Base-by-base conservation (phyloP, 192 early-diverging fungal genomes). In the Endogone sp. region DNA sequence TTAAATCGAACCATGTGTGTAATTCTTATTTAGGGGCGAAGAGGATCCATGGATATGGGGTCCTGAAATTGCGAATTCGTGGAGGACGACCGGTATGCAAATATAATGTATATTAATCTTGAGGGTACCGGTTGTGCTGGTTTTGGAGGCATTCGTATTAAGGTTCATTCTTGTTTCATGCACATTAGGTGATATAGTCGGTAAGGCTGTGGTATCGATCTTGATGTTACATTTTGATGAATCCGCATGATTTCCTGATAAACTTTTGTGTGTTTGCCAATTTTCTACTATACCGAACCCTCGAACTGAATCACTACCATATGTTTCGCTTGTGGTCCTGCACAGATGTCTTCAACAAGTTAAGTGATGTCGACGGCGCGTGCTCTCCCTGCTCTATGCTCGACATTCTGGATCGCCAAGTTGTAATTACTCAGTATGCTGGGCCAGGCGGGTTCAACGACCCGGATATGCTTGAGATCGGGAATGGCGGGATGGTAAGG, bases 401-500 rank as follows among this genome's bases (percentile, higher is more conserved):
- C 37, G 37, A 49, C 37, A 49, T 49, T 11, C 37, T 49, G 11
- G 22, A 25, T 9, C 56, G 61, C 20, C 57, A 69, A 29, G 30
- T 69, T 44, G 57, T 29, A 31, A 69, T 69, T 49, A 60, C 59
- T 21, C 57, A 79, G 20, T 75, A 71, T 29, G 28, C 71, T 21
- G 72, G 56, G 28, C 78, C 76, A 28, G 82, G 82, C 49, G 82
- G 78, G 21, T 86, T 70, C 59, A 84, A 84, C 67, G 84, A 86
- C 68, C 73, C 79, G 58, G 84, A 86, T 65, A 84, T 86, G 82
- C 68, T 86, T 37, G 80, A 84, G 70, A 76, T 86, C 55, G 88
- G 86, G 27, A 81, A 84, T 44, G 79, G 80, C 30, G 62, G 67
- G 27, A 80, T 86, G 74, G 74, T 49, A 49, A 11, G 37, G 6